Base-by-base conservation (phyloP, 345 rosid species). In the Eucalyptus sp. region DNA sequence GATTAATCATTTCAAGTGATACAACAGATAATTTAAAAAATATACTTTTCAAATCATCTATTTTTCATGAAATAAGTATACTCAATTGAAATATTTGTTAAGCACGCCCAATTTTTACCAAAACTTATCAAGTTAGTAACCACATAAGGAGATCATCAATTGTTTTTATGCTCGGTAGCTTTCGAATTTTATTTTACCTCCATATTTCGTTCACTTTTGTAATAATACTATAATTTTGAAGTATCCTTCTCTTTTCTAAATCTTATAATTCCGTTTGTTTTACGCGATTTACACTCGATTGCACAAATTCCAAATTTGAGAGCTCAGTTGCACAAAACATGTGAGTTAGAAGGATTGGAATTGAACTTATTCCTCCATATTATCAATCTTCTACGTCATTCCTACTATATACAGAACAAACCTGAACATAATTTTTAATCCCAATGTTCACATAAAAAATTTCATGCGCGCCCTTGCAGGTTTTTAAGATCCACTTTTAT, bases 381-480 rank as follows among this genome's bases (percentile, higher is more conserved):
- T 0, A 22, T 24, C 13, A 9, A 0, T 33, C 44, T 68, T 16
- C 43, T 33, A 33, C 0, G 13, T 68, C 80, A 31, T 18, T 31
- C 20, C 24, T 16, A 16, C 43, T 31, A 31, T 31, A 3, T 31
- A 31, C 15, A 8, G 10, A 37, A 71, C 3, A 18, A 71, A 71
- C 2, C 46, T 46, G 1, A 71, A 71, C 13, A 1, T 33, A 8
- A 5, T 31, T 68, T 31, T 68, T 18, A 31, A 17, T 16, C 24
- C 8, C 24, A 33, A 68, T 9, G 3, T 37, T 10, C 41, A 24
- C 81, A 0, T 22, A 68, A 31, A 68, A 0, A 64, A 64, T 27
- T 31, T 71, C 81, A 17, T 2, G 25, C 0, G 1, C 3, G 2
- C 24, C 15, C 15, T 37, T 5, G 3, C 1, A 37, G 4, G 81